Conservation (phyloP, 23 red algal species). For the Gracilaria domingensis region DNA sequence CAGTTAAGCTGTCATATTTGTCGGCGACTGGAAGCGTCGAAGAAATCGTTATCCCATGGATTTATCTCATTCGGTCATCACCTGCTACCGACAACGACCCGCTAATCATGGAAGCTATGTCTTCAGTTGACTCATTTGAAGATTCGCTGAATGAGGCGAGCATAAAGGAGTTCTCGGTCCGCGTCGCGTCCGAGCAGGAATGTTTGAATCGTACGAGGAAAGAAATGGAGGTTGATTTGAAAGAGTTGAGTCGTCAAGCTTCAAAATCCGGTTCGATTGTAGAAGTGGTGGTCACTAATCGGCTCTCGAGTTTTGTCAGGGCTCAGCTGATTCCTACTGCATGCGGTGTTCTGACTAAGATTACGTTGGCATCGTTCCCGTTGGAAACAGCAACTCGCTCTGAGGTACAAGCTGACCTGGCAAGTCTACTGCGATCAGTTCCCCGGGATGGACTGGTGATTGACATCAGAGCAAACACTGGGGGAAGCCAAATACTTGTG, state of each 20-base stretch:
- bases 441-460: slow-evolving; percentile 17
- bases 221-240: neutral
- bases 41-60: slow-evolving; percentile 11
- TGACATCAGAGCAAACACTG: slow-evolving; percentile 18
- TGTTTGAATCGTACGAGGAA: neutral
- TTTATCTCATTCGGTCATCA: neutral
- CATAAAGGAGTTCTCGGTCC: too few species aligned
- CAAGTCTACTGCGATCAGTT: neutral
- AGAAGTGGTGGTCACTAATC: neutral
- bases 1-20: neutral
- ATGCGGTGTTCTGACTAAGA: neutral
- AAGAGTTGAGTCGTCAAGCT: neutral
- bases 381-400: neutral
- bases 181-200: too few species aligned
- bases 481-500: neutral
- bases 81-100: neutral
- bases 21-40: neutral
- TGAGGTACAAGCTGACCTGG: neutral
- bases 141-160: neutral
- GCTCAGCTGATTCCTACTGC: neutral
- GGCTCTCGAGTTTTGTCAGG: neutral
- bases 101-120: neutral
- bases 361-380: neutral
- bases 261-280: neutral
- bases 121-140: neutral